phyloP scores from a whole-genome alignment of 768 basidiomycete species.

The Hemileccinum impolitum region DNA sequence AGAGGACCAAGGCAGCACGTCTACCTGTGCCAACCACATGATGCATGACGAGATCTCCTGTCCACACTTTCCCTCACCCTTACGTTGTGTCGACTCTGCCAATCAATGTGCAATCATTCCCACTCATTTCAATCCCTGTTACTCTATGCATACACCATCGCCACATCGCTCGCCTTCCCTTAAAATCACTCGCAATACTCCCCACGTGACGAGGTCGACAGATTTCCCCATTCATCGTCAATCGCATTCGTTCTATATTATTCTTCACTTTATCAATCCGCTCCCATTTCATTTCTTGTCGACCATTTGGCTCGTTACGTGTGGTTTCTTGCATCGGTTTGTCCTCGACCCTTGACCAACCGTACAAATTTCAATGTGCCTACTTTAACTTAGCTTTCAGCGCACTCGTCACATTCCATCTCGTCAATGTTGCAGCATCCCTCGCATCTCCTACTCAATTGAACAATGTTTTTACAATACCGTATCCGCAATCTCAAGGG shows the following conservation, averaged over 20 bases:
- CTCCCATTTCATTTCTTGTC: conserved; percentile 34
- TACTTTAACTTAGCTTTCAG: conserved; percentile 31
- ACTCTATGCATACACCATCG: conserved; percentile 56
- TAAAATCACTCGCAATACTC: conserved; percentile 44
- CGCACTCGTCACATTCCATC: conserved; percentile 30
- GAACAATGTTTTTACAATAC: conserved; percentile 40
- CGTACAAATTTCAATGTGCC: conserved; percentile 29
- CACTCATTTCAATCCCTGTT: conserved; percentile 42
- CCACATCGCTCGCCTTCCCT: conserved; percentile 42
- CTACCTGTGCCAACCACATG: conserved; percentile 20
- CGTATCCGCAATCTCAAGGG: conserved; percentile 30
- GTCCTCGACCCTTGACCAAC: conserved; percentile 22
- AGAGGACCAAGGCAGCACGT: conserved; percentile 12
- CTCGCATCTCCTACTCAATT: conserved; percentile 35
- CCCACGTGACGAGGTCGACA: conserved; percentile 54
- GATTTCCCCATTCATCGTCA: conserved; percentile 42
- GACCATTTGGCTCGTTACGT: conserved; percentile 35
- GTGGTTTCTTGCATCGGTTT: conserved; percentile 33
- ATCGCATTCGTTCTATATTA: conserved; percentile 70
- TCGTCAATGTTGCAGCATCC: conserved; percentile 47
- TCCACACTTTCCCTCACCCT: conserved; percentile 12
- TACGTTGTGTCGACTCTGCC: conserved; percentile 17
- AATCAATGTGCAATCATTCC: conserved; percentile 37
- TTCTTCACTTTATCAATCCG: conserved; percentile 76
- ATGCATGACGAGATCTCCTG: conserved; percentile 10